Percentiles rank a stretch among this genome's conserved stretches.
Evolutionary conservation across 768 basidiomycete genomes (phyloP).

Genomic region (Symmetrospora coprosmae): DNA sequence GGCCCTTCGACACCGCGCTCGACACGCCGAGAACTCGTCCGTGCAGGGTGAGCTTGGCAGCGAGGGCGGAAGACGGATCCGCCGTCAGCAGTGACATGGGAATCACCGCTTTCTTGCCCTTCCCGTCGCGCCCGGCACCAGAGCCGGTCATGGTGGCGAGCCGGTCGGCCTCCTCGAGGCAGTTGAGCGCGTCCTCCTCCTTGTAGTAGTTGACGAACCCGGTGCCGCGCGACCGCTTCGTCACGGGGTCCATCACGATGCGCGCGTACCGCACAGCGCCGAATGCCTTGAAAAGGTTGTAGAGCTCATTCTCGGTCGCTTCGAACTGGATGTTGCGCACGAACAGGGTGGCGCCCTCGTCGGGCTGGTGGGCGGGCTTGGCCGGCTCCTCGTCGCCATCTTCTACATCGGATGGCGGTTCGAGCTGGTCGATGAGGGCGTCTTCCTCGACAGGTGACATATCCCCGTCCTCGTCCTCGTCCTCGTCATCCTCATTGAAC

Average conservation of each 20-base stretch:
- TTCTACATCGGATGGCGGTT: conserved; percentile 26
- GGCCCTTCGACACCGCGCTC: conserved; percentile 75
- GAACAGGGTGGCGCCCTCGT: conserved; percentile 75
- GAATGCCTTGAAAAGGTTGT: conserved; percentile 76
- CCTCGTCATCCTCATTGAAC: conserved; percentile 37
- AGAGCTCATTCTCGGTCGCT: conserved; percentile 82
- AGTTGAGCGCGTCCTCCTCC: conserved; percentile 70
- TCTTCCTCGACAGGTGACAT: conserved; percentile 34
- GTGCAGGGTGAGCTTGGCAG: conserved; percentile 70
- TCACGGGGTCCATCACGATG: conserved; percentile 67
- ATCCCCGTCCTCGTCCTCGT: conserved; percentile 40
- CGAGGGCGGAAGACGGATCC: conserved; percentile 75
- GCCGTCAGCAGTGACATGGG: conserved; percentile 73
- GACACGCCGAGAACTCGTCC: conserved; percentile 84
- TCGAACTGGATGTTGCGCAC: conserved; percentile 83
- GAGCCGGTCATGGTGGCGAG: conserved; percentile 15
- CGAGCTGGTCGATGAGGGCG: conserved; percentile 35
- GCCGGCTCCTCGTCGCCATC: conserved; percentile 23
- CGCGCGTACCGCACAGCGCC: conserved; percentile 85
- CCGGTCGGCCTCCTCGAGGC: conserved; percentile 43
- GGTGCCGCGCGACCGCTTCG: conserved; percentile 78
- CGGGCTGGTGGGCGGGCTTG: not conserved
- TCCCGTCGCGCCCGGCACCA: not conserved
- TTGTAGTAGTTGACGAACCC: conserved; percentile 98
- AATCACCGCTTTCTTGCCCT: not conserved